phyloP scores from a whole-genome alignment of 129 eudicot species.

The Ambrosia artemisiifolia region DNA sequence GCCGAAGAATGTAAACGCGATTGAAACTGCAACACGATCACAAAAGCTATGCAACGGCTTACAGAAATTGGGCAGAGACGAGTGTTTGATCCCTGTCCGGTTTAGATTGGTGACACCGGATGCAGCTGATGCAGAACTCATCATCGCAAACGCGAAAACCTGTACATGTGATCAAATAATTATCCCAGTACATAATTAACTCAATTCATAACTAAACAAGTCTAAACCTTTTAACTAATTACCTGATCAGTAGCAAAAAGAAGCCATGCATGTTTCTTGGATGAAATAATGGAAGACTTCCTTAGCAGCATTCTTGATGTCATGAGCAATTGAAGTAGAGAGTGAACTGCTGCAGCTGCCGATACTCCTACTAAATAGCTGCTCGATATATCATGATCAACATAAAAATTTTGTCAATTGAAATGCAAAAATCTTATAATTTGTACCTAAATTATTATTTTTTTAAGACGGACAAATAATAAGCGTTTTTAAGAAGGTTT shows the following conservation, averaged over 20 bases:
- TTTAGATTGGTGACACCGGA: conserved; percentile 84
- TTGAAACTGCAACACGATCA: conserved; percentile 63
- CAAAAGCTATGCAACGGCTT: conserved; percentile 69
- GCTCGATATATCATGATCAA: conserved; percentile 2
- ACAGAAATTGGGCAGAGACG: conserved; percentile 86
- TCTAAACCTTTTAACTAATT: neutral
- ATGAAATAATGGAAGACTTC: conserved; percentile 50
- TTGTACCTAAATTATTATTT: too few relatives aligned
- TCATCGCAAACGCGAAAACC: conserved; percentile 69
- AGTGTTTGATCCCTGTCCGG: conserved; percentile 74
- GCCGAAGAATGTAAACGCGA: conserved; percentile 70
- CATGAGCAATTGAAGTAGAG: conserved; percentile 61
- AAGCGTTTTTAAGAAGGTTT: too few relatives aligned
- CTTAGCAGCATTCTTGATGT: conserved; percentile 41
- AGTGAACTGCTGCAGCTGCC: conserved; percentile 70
- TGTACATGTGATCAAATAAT: conserved; percentile 26
- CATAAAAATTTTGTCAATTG: neutral
- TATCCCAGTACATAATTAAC: neutral
- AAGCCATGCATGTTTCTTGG: conserved; percentile 83
- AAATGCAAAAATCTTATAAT: neutral
- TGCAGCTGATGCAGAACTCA: conserved; percentile 95
- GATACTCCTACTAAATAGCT: conserved; percentile 88
- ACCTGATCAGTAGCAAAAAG: conserved; percentile 91
- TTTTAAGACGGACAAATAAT: too few relatives aligned
- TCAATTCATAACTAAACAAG: neutral